These are phyloP conservation scores for Gardenia jasminoides DNA, from an alignment of 257 asterid genomes.

Conservation along the genomic window DNA sequence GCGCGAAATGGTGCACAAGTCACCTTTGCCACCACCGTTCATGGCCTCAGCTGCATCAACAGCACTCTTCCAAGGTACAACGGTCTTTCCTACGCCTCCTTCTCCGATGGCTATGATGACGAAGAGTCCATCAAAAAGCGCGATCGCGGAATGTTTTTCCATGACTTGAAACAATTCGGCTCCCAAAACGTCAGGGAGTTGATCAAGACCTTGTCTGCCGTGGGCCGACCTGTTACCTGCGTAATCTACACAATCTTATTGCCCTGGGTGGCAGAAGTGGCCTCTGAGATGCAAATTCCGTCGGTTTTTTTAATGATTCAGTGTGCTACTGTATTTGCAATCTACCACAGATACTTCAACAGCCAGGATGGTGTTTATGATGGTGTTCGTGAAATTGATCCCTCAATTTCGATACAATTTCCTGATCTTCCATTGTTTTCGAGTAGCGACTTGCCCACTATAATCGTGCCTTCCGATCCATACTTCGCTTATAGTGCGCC, in stretches of 20 bases:
- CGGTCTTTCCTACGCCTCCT: constrained; percentile 32
- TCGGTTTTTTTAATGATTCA: constrained; percentile 48
- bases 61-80: constrained; percentile 1
- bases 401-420: constrained; percentile 18
- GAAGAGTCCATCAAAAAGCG: not conserved
- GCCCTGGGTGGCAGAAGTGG: constrained; percentile 51
- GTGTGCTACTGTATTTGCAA: constrained; percentile 41
- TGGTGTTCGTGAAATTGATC: not conserved
- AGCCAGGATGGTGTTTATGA: constrained; percentile 10
- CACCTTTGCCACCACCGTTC: constrained; percentile 49
- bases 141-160: constrained; percentile 15
- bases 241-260: constrained; percentile 40
- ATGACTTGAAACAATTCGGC: constrained; percentile 21
- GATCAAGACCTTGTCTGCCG: constrained; percentile 8
- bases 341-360: constrained; percentile 35
- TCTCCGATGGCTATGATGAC: constrained; percentile 41
- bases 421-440: constrained; percentile 40
- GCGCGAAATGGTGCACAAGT: constrained; percentile 41
- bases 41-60: constrained; percentile 25
- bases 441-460: constrained; percentile 35
- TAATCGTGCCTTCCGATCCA: constrained; percentile 30
- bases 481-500: constrained; percentile 15
- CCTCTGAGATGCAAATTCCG: constrained; percentile 38
- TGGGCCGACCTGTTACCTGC: constrained; percentile 36
- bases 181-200: constrained; percentile 18